These are phyloP conservation scores for Phytophthora macrochlamydospora DNA, from an alignment of 352 stramenopile genomes.

Conservation along the genomic window DNA sequence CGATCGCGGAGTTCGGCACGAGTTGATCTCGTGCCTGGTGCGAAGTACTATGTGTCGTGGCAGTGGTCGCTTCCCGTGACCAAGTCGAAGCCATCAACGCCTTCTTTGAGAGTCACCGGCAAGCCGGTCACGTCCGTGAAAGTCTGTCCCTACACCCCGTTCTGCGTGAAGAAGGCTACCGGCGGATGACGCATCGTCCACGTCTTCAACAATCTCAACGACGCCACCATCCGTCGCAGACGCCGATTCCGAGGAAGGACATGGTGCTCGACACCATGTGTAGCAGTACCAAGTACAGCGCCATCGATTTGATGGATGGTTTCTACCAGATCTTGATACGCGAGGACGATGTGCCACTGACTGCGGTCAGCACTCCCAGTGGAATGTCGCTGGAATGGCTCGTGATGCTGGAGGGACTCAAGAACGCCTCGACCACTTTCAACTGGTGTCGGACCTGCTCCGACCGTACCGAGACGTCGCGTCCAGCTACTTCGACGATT, in stretches of 20 bases:
- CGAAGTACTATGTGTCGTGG: slow-evolving; percentile 13
- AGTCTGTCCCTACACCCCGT: slow-evolving; percentile 2
- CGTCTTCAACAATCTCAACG: slow-evolving; percentile 37
- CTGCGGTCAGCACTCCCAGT: slow-evolving; percentile 18
- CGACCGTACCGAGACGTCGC: slow-evolving; percentile 5
- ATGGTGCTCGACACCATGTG: slow-evolving; percentile 25
- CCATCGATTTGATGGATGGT: slow-evolving; percentile 27
- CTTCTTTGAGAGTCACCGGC: slow-evolving; percentile 14
- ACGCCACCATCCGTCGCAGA: slow-evolving; percentile 22
- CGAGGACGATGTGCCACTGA: slow-evolving; percentile 5
- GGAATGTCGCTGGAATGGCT: neutral
- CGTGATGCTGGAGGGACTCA: neutral
- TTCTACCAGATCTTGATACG: slow-evolving; percentile 38
- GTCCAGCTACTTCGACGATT: slow-evolving; percentile 12
- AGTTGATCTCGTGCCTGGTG: slow-evolving; percentile 8
- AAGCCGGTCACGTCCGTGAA: neutral
- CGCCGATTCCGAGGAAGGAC: slow-evolving; percentile 30
- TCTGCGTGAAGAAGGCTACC: slow-evolving; percentile 6
- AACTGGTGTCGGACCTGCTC: slow-evolving; percentile 3
- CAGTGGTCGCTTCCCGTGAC: slow-evolving; percentile 20
- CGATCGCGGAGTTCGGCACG: slow-evolving; percentile 18
- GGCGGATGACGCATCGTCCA: slow-evolving; percentile 33
- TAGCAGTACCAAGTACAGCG: slow-evolving; percentile 29
- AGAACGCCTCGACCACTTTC: slow-evolving; percentile 2
- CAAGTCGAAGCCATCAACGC: slow-evolving; percentile 22